phyloP scores from a whole-genome alignment of 1,139 yeast species.

The Geotrichum siamense region DNA sequence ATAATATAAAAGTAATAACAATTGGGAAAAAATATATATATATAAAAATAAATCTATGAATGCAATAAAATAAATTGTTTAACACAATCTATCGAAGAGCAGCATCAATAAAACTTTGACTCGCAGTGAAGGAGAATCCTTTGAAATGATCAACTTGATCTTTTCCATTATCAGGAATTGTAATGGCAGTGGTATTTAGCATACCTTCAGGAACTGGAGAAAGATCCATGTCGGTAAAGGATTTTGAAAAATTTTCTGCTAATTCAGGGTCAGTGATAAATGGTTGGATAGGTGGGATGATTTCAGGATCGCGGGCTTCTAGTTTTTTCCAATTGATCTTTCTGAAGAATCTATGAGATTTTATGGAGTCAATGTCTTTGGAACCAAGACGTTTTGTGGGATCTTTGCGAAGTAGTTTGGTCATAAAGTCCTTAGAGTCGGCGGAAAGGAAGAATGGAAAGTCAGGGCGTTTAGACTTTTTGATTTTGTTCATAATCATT shows the following conservation, averaged over 20 bases:
- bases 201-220: conserved; percentile 19
- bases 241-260: conserved; percentile 88
- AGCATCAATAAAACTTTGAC: conserved; percentile 29
- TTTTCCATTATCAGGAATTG: conserved; percentile 16
- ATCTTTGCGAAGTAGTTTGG: conserved; percentile 65
- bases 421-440: conserved; percentile 78
- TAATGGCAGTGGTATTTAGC: conserved; percentile 11
- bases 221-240: conserved; percentile 69
- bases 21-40: conserved; percentile 7
- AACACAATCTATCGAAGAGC: conserved; percentile 8
- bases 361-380: conserved; percentile 55
- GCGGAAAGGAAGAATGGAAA: conserved; percentile 75
- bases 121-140: conserved; percentile 34
- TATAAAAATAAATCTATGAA: no score
- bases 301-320: conserved; percentile 39
- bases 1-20: no score
- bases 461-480: conserved; percentile 59
- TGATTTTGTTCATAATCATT: conserved; percentile 71
- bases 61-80: no score
- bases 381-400: conserved; percentile 64
- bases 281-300: conserved; percentile 79
- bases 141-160: conserved; percentile 23
- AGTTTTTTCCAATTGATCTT: conserved; percentile 69
- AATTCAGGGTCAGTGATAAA: conserved; percentile 73
- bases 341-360: conserved; percentile 73